Conservation (phyloP, 768 basidiomycete species). For the Roridomyces roridus region DNA sequence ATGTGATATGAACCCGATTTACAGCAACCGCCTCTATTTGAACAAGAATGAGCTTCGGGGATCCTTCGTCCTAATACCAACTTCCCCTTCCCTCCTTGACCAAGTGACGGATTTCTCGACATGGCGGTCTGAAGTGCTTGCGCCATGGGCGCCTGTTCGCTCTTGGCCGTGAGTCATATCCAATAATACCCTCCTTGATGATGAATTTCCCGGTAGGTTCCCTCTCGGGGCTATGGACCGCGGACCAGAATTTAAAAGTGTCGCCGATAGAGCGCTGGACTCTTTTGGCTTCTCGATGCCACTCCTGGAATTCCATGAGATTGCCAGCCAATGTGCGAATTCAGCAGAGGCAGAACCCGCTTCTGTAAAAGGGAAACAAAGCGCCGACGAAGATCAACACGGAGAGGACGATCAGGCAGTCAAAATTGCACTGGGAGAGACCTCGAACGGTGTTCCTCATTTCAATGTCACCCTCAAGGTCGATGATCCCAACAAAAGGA, state of each 20-base stretch:
- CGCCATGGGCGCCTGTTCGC: conserved; percentile 11
- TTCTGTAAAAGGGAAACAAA: not conserved
- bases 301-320: conserved; percentile 19
- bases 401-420: not conserved
- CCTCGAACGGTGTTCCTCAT: no score
- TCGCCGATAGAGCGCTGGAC: conserved; percentile 14
- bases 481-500: no score
- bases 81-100: conserved; percentile 15
- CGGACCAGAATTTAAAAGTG: not conserved
- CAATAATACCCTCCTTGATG: not conserved
- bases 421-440: not conserved
- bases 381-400: conserved; percentile 1
- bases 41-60: conserved; percentile 15
- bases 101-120: conserved; percentile 13
- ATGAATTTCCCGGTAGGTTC: not conserved
- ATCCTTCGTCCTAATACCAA: conserved; percentile 19
- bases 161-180: conserved; percentile 20
- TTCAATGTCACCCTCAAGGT: no score
- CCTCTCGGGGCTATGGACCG: conserved; percentile 5
- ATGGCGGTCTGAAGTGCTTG: conserved; percentile 9
- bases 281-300: conserved; percentile 18
- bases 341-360: not conserved
- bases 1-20: not conserved
- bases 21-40: not conserved
- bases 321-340: conserved; percentile 2